These are phyloP conservation scores for Phytopythium litorale DNA, from an alignment of 352 stramenopile species.

Conservation along the genomic window DNA sequence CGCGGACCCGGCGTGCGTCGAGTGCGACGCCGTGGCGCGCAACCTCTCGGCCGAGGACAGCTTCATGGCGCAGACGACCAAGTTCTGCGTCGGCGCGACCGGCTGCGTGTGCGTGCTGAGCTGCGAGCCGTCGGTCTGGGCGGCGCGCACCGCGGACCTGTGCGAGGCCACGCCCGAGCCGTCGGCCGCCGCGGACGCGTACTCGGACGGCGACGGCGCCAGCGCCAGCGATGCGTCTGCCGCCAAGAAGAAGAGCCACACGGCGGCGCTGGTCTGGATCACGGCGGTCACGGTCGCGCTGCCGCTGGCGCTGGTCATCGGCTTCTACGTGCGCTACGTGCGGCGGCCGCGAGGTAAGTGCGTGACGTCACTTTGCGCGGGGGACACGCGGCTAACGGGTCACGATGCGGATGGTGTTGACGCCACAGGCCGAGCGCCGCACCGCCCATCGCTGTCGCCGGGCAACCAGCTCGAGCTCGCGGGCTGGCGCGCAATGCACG, in stretches of 20 bases:
- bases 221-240: not conserved
- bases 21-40: conserved; percentile 32
- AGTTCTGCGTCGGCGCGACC: conserved; percentile 34
- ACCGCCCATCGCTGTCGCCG: conserved; percentile 13
- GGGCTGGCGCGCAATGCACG: conserved; percentile 23
- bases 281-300: conserved; percentile 3
- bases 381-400: not conserved
- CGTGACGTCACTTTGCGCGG: not conserved
- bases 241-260: conserved; percentile 1
- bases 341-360: conserved; percentile 18
- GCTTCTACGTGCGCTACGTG: conserved; percentile 16
- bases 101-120: conserved; percentile 52
- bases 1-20: conserved; percentile 33
- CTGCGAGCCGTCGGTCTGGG: conserved; percentile 33
- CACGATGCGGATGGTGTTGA: conserved; percentile 3
- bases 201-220: not conserved
- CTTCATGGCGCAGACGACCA: conserved; percentile 40
- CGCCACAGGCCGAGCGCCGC: conserved; percentile 10
- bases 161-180: conserved; percentile 16
- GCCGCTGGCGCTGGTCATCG: not conserved
- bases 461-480: conserved; percentile 20
- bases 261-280: conserved; percentile 1
- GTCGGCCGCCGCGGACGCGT: conserved; percentile 2
- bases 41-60: conserved; percentile 34
- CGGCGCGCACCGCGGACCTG: conserved; percentile 10